These are phyloP conservation scores for Isatis tinctoria DNA, from an alignment of 345 rosid species.

Conservation along the genomic window DNA sequence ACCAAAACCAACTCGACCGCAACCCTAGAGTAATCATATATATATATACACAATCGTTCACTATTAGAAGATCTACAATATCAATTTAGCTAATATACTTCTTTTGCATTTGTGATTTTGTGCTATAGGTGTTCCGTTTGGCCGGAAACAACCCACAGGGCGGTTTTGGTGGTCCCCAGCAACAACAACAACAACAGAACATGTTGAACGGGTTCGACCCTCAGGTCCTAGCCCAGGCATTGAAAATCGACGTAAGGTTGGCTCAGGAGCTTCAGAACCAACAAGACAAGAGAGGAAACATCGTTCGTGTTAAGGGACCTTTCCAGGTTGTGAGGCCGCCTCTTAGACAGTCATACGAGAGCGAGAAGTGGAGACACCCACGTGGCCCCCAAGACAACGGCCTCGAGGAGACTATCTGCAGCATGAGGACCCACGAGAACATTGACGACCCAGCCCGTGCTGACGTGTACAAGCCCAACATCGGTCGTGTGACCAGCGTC, in stretches of 20 bases:
- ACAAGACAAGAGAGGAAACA: constrained; percentile 50
- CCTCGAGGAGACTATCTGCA: constrained; percentile 70
- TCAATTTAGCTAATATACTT: background rate
- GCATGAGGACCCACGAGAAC: constrained; percentile 56
- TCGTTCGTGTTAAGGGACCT: constrained; percentile 48
- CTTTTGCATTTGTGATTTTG: background rate
- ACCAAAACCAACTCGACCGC: constrained; percentile 63
- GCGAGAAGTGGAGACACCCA: constrained; percentile 27
- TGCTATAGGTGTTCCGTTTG: constrained; percentile 53
- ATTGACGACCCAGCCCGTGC: constrained; percentile 56
- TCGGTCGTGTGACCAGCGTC: constrained; percentile 51
- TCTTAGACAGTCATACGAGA: constrained; percentile 26
- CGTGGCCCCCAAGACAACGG: constrained; percentile 43
- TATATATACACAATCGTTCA: background rate
- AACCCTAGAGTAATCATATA: constrained; percentile 49
- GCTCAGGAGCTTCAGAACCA: constrained; percentile 46
- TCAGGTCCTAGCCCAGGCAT: constrained; percentile 47
- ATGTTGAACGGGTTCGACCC: constrained; percentile 51
- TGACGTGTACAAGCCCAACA: constrained; percentile 51
- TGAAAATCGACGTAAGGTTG: constrained; percentile 42
- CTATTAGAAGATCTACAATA: background rate
- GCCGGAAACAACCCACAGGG: constrained; percentile 60
- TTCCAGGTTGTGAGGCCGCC: constrained; percentile 54
- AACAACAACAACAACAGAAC: constrained; percentile 5
- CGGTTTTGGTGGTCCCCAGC: constrained; percentile 19